A percentile compares a stretch with the other conserved stretches of the same genome.
These are phyloP conservation scores for Suillus discolor DNA, from an alignment of 768 basidiomycete species.

Conservation along the genomic window DNA sequence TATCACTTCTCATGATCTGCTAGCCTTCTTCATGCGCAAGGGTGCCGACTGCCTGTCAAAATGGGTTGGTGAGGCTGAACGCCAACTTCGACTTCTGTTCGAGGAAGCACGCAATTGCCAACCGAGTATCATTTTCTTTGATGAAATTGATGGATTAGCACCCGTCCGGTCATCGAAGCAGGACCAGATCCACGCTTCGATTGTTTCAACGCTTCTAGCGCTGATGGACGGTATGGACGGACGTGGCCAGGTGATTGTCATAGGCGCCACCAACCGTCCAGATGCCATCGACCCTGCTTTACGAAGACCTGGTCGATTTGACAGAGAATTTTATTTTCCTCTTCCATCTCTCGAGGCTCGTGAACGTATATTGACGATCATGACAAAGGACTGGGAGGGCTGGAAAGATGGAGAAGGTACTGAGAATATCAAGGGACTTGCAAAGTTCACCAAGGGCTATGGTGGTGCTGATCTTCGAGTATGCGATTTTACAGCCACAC, in stretches of 20 bases:
- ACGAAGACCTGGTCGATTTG: constrained; percentile 92
- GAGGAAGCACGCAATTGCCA: constrained; percentile 93
- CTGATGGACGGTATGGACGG: constrained; percentile 99
- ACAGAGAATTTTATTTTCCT: constrained; percentile 97
- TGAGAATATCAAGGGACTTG: constrained; percentile 63
- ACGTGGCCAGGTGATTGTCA: constrained; percentile 94
- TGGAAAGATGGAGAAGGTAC: constrained; percentile 61
- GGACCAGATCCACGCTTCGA: constrained; percentile 98
- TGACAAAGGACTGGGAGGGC: constrained; percentile 89
- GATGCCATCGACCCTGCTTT: constrained; percentile 98
- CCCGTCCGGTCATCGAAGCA: constrained; percentile 98
- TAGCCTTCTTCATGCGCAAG: constrained; percentile 99
- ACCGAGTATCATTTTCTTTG: constrained; percentile 98
- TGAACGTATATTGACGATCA: constrained; percentile 86
- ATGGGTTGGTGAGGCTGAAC: constrained; percentile 99
- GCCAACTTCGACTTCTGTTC: constrained; percentile 91
- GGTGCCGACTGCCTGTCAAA: constrained; percentile 97
- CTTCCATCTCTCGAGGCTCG: constrained; percentile 83
- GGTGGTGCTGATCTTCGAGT: constrained; percentile 97
- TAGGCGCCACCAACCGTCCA: constrained; percentile 96
- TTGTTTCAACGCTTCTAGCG: constrained; percentile 93
- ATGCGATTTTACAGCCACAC: constrained; percentile 29
- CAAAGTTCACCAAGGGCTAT: constrained; percentile 93
- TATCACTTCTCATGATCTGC: constrained; percentile 1
- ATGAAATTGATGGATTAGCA: constrained; percentile 98